These are phyloP conservation scores for Tuber melanosporum DNA, from an alignment of 495 filamentous ascomycete genomes.

Conservation along the genomic window DNA sequence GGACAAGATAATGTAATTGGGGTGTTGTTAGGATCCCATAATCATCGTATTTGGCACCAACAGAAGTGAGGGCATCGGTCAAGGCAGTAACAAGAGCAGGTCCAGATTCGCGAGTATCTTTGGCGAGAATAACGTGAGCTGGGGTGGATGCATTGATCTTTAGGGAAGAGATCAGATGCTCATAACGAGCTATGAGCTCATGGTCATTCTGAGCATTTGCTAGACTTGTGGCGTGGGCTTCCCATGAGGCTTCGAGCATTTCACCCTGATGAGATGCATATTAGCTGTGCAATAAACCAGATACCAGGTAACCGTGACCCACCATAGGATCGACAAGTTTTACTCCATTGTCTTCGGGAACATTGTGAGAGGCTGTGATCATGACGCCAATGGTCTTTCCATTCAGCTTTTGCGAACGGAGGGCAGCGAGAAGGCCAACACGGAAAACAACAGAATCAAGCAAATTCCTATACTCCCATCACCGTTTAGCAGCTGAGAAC, in stretches of 20 bases:
- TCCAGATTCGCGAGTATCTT: conserved; percentile 89
- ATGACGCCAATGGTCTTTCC: conserved; percentile 93
- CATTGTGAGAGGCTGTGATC: conserved; percentile 98
- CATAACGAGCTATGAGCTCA: conserved; percentile 66
- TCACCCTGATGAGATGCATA: conserved; percentile 56
- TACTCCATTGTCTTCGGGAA: conserved; percentile 92
- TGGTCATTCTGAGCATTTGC: conserved; percentile 74
- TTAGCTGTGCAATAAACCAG: conserved; percentile 8
- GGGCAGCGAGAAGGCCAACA: conserved; percentile 77
- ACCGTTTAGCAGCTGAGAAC: conserved; percentile 20
- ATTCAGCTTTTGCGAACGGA: conserved; percentile 83
- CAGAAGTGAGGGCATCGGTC: conserved; percentile 66
- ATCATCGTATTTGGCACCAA: conserved; percentile 66
- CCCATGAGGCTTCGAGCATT: conserved; percentile 95
- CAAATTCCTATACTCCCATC: conserved; percentile 50
- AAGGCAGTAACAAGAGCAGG: conserved; percentile 72
- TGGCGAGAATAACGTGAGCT: conserved; percentile 77
- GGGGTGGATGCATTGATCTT: conserved; percentile 64
- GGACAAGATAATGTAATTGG: conserved; percentile 91
- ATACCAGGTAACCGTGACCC: conserved; percentile 32
- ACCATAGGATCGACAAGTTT: conserved; percentile 96
- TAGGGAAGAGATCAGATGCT: conserved; percentile 61
- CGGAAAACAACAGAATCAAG: conserved; percentile 89
- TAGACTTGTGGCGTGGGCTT: conserved; percentile 73
- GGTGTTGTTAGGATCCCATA: conserved; percentile 87